Conservation (phyloP, 495 filamentous ascomycete genomes). For the Thozetella sp. region DNA sequence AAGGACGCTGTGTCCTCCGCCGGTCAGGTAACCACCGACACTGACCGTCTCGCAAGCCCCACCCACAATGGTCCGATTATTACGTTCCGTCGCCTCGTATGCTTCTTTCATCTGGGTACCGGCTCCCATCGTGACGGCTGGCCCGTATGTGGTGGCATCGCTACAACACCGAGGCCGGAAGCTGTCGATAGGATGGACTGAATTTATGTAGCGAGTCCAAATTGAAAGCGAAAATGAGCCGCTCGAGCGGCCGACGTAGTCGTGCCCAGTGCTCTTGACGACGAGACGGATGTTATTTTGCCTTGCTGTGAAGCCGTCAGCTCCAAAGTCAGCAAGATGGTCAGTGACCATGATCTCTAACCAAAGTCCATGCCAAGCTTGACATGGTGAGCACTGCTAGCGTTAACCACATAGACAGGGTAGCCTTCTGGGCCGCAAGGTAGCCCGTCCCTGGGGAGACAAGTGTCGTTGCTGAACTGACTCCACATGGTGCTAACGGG, state of each 20-base stretch:
- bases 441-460: constrained; percentile 7
- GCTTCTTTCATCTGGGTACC: constrained; percentile 26
- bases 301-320: constrained; percentile 24
- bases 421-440: constrained; percentile 16
- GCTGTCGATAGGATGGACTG: constrained; percentile 20
- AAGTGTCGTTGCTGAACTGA: constrained; percentile 20
- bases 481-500: constrained; percentile 3
- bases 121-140: constrained; percentile 28
- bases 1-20: too few species aligned
- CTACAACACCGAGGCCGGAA: constrained; percentile 32
- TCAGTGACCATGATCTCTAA: constrained; percentile 4
- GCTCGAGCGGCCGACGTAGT: constrained; percentile 48
- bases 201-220: constrained; percentile 41
- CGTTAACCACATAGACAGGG: constrained; percentile 28
- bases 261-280: constrained; percentile 63
- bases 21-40: constrained; percentile 54
- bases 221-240: constrained; percentile 42
- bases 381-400: constrained; percentile 19
- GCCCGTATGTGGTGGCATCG: constrained; percentile 19
- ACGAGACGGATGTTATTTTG: constrained; percentile 55
- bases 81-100: constrained; percentile 17
- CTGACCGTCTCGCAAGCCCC: constrained; percentile 8
- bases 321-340: background rate
- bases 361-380: constrained; percentile 34
- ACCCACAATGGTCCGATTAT: constrained; percentile 21